Evolutionary conservation across 2,329 filamentous ascomycete species (phyloP), one percentile per base, ranked within the genome.

Genomic region (Alternaria sp.): DNA sequence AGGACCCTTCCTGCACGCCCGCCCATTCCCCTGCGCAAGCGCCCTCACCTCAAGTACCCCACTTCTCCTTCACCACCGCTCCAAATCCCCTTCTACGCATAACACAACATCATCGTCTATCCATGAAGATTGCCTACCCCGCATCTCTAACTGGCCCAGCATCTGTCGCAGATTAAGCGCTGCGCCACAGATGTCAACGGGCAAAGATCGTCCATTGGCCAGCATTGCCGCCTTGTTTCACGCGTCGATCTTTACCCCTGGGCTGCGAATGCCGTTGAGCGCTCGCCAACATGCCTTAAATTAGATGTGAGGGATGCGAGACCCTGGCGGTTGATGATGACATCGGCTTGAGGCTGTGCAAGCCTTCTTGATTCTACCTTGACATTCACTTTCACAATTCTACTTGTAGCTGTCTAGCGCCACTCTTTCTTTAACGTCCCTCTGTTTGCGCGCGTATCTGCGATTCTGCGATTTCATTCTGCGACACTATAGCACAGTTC

Each of bases 121-220:
- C 54, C 41, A 34, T 40, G 56, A 36, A 59, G n/a, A 30, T 25
- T 10, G 14, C 20, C 18, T 34, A 48, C 36, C 40, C 20, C 28
- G 40, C 52, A 32, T 25, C 36, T 62, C 41, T 68, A 41, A 70
- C 44, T 67, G 65, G 63, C 30, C 36, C 38, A 61, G 41, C 48
- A 41, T 60, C 63, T 64, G 74, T 75, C 64, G 66, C 72, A 73
- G 53, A 44, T 76, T 73, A 67, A 73, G 68, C 66, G 69, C 71
- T 66, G 60, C 68, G 67, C 69, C 71, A 73, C 73, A 68, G 61
- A 57, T 63, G 57, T 46, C 64, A 68, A 32, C 57, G 49, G 57
- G 61, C 66, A 63, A 66, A 58, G 65, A 61, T 64, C 54, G 58
- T 60, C 64, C 54, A 67, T 64, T 67, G 64, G 63, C 59, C 59